These are phyloP conservation scores for Pestalotiopsis sp. DNA, from an alignment of 2,329 filamentous ascomycete genomes.

Conservation along the genomic window DNA sequence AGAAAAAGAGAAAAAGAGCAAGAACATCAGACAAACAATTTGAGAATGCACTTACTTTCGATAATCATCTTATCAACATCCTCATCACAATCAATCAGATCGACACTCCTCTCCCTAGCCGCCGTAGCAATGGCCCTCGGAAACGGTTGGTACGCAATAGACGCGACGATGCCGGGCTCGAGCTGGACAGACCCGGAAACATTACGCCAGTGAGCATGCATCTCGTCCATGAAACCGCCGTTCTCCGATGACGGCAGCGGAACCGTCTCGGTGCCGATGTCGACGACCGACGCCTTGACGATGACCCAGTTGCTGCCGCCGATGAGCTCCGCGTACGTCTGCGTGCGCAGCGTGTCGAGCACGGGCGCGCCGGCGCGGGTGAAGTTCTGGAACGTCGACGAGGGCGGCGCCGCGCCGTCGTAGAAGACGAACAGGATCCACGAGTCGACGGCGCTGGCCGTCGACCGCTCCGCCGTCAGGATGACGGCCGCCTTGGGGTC, in stretches of 20 bases:
- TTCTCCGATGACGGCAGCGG: conserved; percentile 31
- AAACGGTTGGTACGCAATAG: conserved; percentile 42
- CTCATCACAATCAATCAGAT: conserved; percentile 43
- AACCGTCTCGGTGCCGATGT: conserved; percentile 39
- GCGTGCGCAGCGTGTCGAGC: conserved; percentile 47
- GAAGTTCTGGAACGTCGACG: conserved; percentile 59
- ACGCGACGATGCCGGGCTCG: conserved; percentile 32
- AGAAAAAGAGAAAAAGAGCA: too few relatives aligned
- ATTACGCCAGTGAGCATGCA: conserved; percentile 37
- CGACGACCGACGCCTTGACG: conserved; percentile 34
- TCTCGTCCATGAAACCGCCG: conserved; percentile 30
- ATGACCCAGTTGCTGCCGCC: conserved; percentile 44
- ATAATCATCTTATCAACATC: conserved; percentile 41
- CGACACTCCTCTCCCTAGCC: conserved; percentile 34
- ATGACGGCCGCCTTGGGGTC: conserved; percentile 65
- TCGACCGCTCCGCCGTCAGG: conserved; percentile 51
- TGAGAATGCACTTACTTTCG: conserved; percentile 23
- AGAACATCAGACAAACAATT: not conserved
- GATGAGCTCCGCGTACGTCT: conserved; percentile 50
- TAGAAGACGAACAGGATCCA: conserved; percentile 68
- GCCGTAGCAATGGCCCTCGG: conserved; percentile 36
- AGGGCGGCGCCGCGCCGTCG: conserved; percentile 54
- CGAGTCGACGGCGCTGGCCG: conserved; percentile 46
- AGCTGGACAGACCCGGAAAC: conserved; percentile 26
- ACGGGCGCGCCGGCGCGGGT: conserved; percentile 43